Base-by-base conservation (phyloP, 139 green algal species). In the Chlorella vulgaris region DNA sequence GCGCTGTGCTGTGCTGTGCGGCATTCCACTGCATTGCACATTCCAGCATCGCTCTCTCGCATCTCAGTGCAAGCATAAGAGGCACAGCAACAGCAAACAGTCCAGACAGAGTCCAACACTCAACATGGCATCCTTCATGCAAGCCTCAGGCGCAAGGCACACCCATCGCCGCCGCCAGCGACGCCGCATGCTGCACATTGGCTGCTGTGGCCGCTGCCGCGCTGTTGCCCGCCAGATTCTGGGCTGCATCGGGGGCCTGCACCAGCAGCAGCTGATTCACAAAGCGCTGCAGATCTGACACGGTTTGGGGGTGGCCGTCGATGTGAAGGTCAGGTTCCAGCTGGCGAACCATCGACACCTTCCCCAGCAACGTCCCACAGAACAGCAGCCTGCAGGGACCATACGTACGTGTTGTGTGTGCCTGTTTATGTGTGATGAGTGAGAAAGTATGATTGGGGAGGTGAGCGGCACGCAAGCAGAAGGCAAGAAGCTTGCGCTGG, bases 311-410 rank as follows among this genome's bases (percentile, higher is more conserved):
- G 36, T 90, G 60, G 0, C 78, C 90, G 69, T 97, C 93, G 21
- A 97, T 78, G 75, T 97, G 93, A 68, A 97, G 81, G 4, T 94
- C 86, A 13, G 94, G 92, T 81, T 97, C 93, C 29, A 97, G 76
- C 83, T 97, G 93, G 24, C 93, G 71, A 55, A 96, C 93, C 28
- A 96, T 87, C 19, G 92, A 93, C 21, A 91, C 85, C 85, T 96
- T 97, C 79, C 93, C 93, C 0, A 91, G 87, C 47, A 90, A 43
- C 13, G 90, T 97, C 40, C 81, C 86, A 85, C 93, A 97, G 81
- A 95, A 95, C 58, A 97, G 78, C 79, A 94, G 33, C 42, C 87
- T 83, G 76, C 63, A 74, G 28, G n/a, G 38, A 8, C 0, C 36
- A 60, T 22, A n/a, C n/a, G n/a, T n/a, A n/a, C n/a, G n/a, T n/a